Evolutionary conservation across 306 rosid genomes (phyloP).

Genomic region (Cucurbita argyrosperma): DNA sequence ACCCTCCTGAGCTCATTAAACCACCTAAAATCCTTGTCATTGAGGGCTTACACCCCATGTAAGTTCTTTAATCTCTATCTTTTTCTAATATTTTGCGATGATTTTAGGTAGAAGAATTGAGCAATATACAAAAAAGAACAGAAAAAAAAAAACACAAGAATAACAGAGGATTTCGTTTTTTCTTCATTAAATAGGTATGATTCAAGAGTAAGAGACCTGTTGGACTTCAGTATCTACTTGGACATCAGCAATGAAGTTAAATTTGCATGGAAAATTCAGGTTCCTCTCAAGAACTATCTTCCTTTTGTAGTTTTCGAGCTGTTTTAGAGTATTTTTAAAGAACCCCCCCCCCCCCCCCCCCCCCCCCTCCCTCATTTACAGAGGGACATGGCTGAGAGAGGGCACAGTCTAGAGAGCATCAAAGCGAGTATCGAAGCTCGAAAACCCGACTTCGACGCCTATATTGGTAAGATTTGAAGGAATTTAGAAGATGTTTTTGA

Average conservation of each 20-base stretch:
- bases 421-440: constrained; percentile 97
- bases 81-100: not conserved
- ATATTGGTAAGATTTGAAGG: constrained; percentile 36
- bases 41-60: constrained; percentile 98
- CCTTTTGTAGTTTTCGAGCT: not conserved
- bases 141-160: not conserved
- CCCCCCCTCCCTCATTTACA: constrained; percentile 10
- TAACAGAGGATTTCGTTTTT: not conserved
- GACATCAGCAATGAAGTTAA: constrained; percentile 98
- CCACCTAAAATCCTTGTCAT: constrained; percentile 95
- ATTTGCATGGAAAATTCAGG: constrained; percentile 99
- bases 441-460: constrained; percentile 94
- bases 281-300: constrained; percentile 2
- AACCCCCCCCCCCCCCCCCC: too few species aligned
- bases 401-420: constrained; percentile 98
- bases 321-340: not conserved
- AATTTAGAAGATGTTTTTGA: not conserved
- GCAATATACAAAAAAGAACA: not conserved
- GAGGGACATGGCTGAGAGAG: constrained; percentile 99
- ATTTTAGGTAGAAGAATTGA: not conserved
- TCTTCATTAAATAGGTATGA: constrained; percentile 40
- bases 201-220: constrained; percentile 69
- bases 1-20: constrained; percentile 86
- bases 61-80: constrained; percentile 15
- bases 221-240: constrained; percentile 96